Conservation (phyloP, 805 yeast genomes). For the Candida succiphila region DNA sequence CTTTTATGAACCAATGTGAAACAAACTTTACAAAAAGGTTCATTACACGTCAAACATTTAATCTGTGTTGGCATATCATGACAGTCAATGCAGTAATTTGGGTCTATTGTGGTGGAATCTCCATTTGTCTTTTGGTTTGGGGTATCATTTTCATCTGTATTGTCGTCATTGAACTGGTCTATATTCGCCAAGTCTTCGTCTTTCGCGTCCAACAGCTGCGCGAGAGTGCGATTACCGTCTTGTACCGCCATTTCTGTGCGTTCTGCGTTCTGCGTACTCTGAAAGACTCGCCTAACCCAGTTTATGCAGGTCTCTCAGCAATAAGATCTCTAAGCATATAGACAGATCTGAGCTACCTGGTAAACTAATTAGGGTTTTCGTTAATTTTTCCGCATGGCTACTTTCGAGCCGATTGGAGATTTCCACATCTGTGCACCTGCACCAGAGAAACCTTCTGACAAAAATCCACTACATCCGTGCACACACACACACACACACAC, state of each 20-base stretch:
- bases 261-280: too few relatives aligned
- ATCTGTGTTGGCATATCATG: constrained; percentile 62
- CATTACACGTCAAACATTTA: constrained; percentile 54
- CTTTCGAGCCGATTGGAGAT: too few relatives aligned
- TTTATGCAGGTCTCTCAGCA: too few relatives aligned
- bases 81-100: constrained; percentile 55
- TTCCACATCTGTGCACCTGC: too few relatives aligned
- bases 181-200: constrained; percentile 6
- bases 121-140: constrained; percentile 6
- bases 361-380: too few relatives aligned
- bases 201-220: constrained; percentile 16
- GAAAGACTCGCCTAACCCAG: too few relatives aligned
- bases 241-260: neutral
- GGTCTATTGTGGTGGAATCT: constrained; percentile 21
- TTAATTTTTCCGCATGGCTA: too few relatives aligned
- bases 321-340: too few relatives aligned
- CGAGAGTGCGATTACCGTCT: constrained; percentile 12
- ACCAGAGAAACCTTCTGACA: too few relatives aligned
- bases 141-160: constrained; percentile 1
- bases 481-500: too few relatives aligned
- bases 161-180: constrained; percentile 1
- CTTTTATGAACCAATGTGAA: constrained; percentile 60
- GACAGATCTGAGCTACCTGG: too few relatives aligned
- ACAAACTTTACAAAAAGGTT: constrained; percentile 61
- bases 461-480: too few relatives aligned